phyloP scores from a whole-genome alignment of 108 stramenopile species.

The Fragilariopsis cylindrus region DNA sequence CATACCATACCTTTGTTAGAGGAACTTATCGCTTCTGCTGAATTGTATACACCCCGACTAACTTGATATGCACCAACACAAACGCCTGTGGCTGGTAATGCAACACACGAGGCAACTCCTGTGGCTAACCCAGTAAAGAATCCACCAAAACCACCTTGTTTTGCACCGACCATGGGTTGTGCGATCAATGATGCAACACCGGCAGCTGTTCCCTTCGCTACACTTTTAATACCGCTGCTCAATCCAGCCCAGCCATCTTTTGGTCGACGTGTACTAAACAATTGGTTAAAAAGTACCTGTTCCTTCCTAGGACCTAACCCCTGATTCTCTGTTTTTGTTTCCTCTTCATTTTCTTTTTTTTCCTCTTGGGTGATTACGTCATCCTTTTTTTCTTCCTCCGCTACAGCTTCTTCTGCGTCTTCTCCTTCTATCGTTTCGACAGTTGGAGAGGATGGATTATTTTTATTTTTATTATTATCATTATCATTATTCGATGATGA shows the following conservation, averaged over 20 bases:
- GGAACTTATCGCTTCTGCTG: constrained; percentile 65
- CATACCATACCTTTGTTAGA: constrained; percentile 80
- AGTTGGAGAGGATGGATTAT: not conserved
- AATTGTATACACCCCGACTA: constrained; percentile 72
- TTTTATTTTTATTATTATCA: not conserved
- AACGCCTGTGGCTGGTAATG: constrained; percentile 83
- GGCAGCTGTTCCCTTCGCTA: constrained; percentile 78
- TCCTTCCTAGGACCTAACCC: constrained; percentile 8
- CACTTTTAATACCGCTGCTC: constrained; percentile 69
- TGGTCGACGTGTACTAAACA: constrained; percentile 80
- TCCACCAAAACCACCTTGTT: constrained; percentile 73
- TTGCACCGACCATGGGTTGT: constrained; percentile 85
- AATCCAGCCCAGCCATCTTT: constrained; percentile 90
- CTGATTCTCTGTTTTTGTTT: not conserved
- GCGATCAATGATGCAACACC: constrained; percentile 79
- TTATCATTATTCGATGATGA: too few species aligned
- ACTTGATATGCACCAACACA: constrained; percentile 86
- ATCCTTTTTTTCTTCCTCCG: constrained; percentile 2
- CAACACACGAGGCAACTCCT: constrained; percentile 78
- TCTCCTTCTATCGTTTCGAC: not conserved
- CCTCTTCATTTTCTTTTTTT: not conserved
- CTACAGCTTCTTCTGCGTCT: not conserved
- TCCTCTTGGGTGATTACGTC: not conserved
- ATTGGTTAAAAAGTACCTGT: constrained; percentile 36
- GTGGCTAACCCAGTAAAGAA: constrained; percentile 82